phyloP scores from a whole-genome alignment of 495 filamentous ascomycete species.

The Coniosporium apollinis region DNA sequence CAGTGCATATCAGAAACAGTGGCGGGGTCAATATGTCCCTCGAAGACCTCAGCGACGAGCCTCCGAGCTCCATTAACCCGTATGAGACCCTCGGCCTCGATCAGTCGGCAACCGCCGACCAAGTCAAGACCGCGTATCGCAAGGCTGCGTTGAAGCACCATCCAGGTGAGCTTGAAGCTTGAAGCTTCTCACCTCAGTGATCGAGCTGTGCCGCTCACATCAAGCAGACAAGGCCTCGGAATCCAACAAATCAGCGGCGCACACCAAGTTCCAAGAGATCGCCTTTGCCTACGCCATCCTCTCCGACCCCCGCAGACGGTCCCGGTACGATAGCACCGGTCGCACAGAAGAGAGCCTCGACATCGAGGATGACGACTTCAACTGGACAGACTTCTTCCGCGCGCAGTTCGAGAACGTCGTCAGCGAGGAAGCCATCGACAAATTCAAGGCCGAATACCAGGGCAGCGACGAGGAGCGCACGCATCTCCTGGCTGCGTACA shows the following conservation, averaged over 20 bases:
- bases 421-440: constrained; percentile 47
- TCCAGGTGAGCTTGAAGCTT: constrained; percentile 15
- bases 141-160: constrained; percentile 26
- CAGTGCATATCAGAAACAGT: too few species aligned
- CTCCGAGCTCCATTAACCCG: constrained; percentile 23
- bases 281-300: constrained; percentile 90
- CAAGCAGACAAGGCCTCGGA: constrained; percentile 57
- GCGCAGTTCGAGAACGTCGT: constrained; percentile 61
- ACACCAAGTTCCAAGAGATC: constrained; percentile 68
- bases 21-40: too few species aligned
- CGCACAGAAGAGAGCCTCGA: constrained; percentile 65
- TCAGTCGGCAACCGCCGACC: constrained; percentile 16
- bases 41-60: too few species aligned
- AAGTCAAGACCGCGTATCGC: constrained; percentile 29
- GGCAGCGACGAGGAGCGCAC: constrained; percentile 66
- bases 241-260: constrained; percentile 47
- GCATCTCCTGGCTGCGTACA: constrained; percentile 64
- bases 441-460: constrained; percentile 63
- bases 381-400: constrained; percentile 78
- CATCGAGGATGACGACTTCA: constrained; percentile 57
- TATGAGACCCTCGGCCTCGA: constrained; percentile 24
- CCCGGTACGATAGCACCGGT: constrained; percentile 76
- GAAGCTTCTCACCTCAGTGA: too few species aligned
- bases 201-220: too few species aligned
- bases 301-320: constrained; percentile 58